Evolutionary conservation across 148 eudicot species (phyloP).

Genomic region (Arbutus unedo): DNA sequence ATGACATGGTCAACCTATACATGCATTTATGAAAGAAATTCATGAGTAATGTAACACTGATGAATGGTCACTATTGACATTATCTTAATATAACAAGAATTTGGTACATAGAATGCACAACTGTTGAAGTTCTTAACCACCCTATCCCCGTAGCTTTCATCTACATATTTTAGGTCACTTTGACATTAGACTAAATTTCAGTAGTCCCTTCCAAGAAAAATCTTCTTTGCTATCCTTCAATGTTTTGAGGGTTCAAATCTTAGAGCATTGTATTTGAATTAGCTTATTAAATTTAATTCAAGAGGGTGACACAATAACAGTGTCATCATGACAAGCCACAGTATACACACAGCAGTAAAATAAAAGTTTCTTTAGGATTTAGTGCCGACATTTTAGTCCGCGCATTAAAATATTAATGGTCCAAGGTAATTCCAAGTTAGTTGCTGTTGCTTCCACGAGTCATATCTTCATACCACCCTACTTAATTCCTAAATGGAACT

Average conservation of each 20-base stretch:
- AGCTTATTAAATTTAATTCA: no score
- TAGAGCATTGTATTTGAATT: not conserved
- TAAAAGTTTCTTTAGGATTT: not conserved
- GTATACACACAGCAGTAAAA: not conserved
- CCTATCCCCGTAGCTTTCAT: not conserved
- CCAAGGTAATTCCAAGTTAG: no score
- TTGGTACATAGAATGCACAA: not conserved
- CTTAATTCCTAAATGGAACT: no score
- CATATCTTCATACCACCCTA: no score
- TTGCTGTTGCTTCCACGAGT: no score
- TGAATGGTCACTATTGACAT: not conserved
- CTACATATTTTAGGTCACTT: not conserved
- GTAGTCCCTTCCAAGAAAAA: not conserved
- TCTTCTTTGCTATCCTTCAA: not conserved
- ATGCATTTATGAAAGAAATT: not conserved
- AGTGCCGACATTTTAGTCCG: not conserved
- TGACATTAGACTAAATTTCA: not conserved
- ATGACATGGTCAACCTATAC: not conserved
- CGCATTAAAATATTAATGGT: not conserved
- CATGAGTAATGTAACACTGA: not conserved
- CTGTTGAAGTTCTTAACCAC: not conserved
- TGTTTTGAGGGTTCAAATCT: not conserved
- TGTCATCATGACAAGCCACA: not conserved
- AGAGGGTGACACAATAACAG: not conserved
- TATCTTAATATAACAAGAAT: not conserved